These are phyloP conservation scores for Clohesyomyces aquaticus DNA, from an alignment of 495 filamentous ascomycete species.

Conservation along the genomic window DNA sequence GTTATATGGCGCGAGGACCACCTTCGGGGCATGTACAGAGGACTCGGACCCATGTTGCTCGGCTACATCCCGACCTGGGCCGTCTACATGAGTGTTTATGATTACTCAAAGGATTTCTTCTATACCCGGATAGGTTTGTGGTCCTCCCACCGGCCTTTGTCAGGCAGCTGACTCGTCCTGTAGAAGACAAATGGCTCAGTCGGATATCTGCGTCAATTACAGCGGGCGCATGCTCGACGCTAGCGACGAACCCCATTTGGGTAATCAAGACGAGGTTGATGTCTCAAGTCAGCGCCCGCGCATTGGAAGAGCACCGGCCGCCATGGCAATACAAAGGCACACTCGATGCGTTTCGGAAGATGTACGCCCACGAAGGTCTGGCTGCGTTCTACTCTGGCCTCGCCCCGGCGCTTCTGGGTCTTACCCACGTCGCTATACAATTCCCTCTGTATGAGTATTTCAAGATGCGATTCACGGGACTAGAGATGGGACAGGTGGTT, in stretches of 20 bases:
- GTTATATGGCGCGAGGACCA: conserved; percentile 88
- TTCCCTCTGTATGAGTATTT: conserved; percentile 96
- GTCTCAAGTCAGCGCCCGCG: conserved; percentile 69
- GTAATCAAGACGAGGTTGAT: conserved; percentile 98
- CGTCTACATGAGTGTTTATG: conserved; percentile 95
- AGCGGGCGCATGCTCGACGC: conserved; percentile 87
- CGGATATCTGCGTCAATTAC: conserved; percentile 77
- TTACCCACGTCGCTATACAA: conserved; percentile 96
- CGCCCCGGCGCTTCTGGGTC: conserved; percentile 84
- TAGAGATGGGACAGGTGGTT: conserved; percentile 71
- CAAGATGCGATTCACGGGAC: conserved; percentile 86
- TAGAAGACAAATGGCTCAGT: conserved; percentile 34
- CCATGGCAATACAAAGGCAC: conserved; percentile 92
- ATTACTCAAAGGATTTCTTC: conserved; percentile 76
- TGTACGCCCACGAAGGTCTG: conserved; percentile 88
- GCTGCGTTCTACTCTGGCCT: conserved; percentile 94
- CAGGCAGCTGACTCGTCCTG: conserved; percentile 10
- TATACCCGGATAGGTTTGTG: conserved; percentile 66
- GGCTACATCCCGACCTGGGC: conserved; percentile 98
- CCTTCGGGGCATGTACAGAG: conserved; percentile 87
- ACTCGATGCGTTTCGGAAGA: conserved; percentile 87
- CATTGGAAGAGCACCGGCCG: conserved; percentile 59
- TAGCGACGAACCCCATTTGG: conserved; percentile 99
- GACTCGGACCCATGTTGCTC: conserved; percentile 88
- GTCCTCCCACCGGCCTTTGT: not conserved